Evolutionary conservation across 2,329 filamentous ascomycete species (phyloP).

Genomic region (Neopestalotiopsis rosae): DNA sequence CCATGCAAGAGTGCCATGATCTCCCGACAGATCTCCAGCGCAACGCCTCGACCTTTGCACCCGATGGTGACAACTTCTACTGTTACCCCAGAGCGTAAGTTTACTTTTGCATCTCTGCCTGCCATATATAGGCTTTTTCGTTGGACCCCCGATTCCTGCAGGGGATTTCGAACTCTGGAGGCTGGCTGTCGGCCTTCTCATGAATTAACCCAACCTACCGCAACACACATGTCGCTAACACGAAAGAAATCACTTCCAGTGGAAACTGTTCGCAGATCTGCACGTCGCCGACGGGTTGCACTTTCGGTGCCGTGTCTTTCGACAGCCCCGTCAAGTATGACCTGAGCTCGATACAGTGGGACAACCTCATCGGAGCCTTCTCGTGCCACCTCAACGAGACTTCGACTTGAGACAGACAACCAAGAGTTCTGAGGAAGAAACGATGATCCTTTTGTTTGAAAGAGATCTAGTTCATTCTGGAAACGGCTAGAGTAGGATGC

Average conservation of each 20-base stretch:
- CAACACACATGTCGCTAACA: neutral
- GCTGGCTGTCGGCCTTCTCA: neutral
- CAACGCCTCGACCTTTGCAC: slow-evolving; percentile 55
- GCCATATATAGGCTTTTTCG: too few relatives aligned
- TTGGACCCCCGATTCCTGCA: neutral
- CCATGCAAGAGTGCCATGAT: slow-evolving; percentile 51
- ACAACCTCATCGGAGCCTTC: slow-evolving; percentile 44
- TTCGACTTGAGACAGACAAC: slow-evolving; percentile 16
- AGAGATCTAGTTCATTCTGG: neutral
- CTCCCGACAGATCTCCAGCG: slow-evolving; percentile 44
- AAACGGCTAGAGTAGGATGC: neutral
- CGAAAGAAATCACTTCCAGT: slow-evolving; percentile 22
- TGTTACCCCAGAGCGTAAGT: slow-evolving; percentile 50
- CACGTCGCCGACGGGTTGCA: slow-evolving; percentile 58
- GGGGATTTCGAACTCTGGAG: neutral
- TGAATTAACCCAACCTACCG: neutral
- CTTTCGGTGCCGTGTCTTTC: slow-evolving; percentile 53
- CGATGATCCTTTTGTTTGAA: neutral
- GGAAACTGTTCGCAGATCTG: slow-evolving; percentile 49
- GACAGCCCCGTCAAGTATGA: slow-evolving; percentile 53
- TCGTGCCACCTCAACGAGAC: slow-evolving; percentile 39
- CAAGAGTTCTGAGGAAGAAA: too few relatives aligned
- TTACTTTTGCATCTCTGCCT: neutral
- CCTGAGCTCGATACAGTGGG: slow-evolving; percentile 51
- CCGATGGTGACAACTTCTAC: slow-evolving; percentile 53